phyloP scores from a whole-genome alignment of 1,284 basidiomycete species.

The Cryptococcus sp. region DNA sequence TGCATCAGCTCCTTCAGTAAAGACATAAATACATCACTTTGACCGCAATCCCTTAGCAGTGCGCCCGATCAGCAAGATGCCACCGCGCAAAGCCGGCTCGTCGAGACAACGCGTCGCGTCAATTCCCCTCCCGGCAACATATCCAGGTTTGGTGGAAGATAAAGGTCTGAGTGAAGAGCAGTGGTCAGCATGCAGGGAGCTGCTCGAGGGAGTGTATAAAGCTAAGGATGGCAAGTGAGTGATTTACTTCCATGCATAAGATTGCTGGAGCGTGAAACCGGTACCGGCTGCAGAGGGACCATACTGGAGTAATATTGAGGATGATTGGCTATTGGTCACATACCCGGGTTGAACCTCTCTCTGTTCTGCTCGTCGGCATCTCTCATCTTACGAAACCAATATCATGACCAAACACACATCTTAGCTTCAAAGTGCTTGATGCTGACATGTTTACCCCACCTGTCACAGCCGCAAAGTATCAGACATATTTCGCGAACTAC shows the following conservation, averaged over 20 bases:
- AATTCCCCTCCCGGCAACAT: conserved; percentile 24
- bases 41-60: too few species aligned
- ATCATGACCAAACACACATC: too few species aligned
- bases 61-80: conserved; percentile 10
- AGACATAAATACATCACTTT: too few species aligned
- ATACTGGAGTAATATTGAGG: background rate
- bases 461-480: conserved; percentile 34
- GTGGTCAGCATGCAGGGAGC: conserved; percentile 45
- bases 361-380: too few species aligned
- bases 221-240: conserved; percentile 47
- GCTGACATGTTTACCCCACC: conserved; percentile 2
- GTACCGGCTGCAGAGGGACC: background rate
- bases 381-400: too few species aligned
- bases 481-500: conserved; percentile 46
- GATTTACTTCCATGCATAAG: background rate
- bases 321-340: too few species aligned
- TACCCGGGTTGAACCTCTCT: too few species aligned
- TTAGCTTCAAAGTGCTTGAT: background rate
- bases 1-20: too few species aligned
- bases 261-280: background rate
- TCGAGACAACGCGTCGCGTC: conserved; percentile 18
- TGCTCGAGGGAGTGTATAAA: conserved; percentile 44
- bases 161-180: conserved; percentile 35
- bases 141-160: conserved; percentile 37
- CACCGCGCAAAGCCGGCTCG: conserved; percentile 27